Base-by-base conservation (phyloP, 768 basidiomycete genomes). In the Ramaria rubella region DNA sequence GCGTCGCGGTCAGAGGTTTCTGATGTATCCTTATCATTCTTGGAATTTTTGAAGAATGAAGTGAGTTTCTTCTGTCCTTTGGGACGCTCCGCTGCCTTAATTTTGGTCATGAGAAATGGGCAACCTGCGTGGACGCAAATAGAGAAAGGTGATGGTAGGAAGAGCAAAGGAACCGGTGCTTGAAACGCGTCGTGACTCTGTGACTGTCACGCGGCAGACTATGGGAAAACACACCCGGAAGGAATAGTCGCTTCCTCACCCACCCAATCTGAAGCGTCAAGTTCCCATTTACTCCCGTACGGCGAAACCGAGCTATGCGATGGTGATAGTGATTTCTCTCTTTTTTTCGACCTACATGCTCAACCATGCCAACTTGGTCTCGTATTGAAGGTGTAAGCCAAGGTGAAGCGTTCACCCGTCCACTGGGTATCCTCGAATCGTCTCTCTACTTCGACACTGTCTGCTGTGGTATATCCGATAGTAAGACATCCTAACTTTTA, bases 91-190 rank as follows among this genome's bases (percentile, higher is more conserved):
- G 50, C 60, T 61, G 70, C 53, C 52, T 73, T 76, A 55, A 70
- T 70, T 64, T 77, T 81, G 49, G 76, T 72, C 84, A 85, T 84
- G 65, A 38, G 60, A 58, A 57, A n/a, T n/a, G n/a, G n/a, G n/a
- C n/a, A n/a, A n/a, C n/a, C 49, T 55, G 49, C 58, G 55, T 59
- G 62, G 36, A 11, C 36, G 36, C 36, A n/a, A 11, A 11, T 38
- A 38, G 36, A 38, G 36, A 38, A n/a, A n/a, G n/a, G n/a, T n/a
- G n/a, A n/a, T n/a, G n/a, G n/a, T n/a, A n/a, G n/a, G n/a, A n/a
- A n/a, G n/a, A n/a, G n/a, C n/a, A n/a, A n/a, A n/a, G n/a, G n/a
- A n/a, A n/a, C n/a, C n/a, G n/a, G n/a, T n/a, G n/a, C n/a, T n/a
- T n/a, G n/a, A n/a, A n/a, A n/a, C n/a, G n/a, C n/a, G n/a, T n/a